Percentiles rank a stretch among this genome's conserved stretches.
Evolutionary conservation across 2,329 filamentous ascomycete species (phyloP).

Genomic region (Colletotrichum tabaci): DNA sequence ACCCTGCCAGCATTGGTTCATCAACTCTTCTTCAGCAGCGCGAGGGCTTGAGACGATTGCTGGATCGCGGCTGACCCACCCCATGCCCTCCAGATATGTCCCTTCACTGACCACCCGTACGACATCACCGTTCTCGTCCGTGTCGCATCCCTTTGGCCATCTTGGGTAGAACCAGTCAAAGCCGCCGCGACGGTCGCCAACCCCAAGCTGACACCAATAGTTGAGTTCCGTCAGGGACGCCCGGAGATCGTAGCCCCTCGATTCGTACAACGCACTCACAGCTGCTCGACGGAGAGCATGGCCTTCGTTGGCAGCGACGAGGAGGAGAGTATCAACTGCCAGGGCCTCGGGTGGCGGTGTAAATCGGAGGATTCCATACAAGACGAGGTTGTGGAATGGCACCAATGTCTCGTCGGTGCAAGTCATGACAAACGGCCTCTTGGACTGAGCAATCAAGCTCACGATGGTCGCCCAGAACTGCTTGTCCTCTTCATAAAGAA

Average conservation of each 20-base stretch:
- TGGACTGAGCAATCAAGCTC: constrained; percentile 85
- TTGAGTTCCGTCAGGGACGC: constrained; percentile 87
- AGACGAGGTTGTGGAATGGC: constrained; percentile 79
- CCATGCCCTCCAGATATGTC: constrained; percentile 86
- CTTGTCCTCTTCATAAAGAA: constrained; percentile 95
- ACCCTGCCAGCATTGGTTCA: constrained; percentile 76
- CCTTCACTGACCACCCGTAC: constrained; percentile 85
- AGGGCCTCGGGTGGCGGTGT: constrained; percentile 75
- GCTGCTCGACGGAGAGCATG: constrained; percentile 81
- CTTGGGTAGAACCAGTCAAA: constrained; percentile 90
- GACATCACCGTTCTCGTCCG: constrained; percentile 76
- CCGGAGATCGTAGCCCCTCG: constrained; percentile 80
- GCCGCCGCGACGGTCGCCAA: constrained; percentile 90
- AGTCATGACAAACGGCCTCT: constrained; percentile 93
- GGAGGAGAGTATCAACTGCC: constrained; percentile 84
- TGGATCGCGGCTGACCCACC: constrained; percentile 77
- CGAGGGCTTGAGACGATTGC: constrained; percentile 53
- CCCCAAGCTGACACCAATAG: constrained; percentile 97
- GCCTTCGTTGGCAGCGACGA: constrained; percentile 90
- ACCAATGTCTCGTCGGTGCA: constrained; percentile 93
- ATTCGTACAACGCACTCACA: constrained; percentile 78
- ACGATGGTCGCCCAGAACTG: constrained; percentile 92
- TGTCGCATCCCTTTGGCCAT: constrained; percentile 80
- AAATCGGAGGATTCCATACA: constrained; percentile 89
- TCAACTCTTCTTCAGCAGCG: constrained; percentile 72